These are phyloP conservation scores for Aspergillus niger DNA, from an alignment of 2,329 filamentous ascomycete species.

Conservation along the genomic window DNA sequence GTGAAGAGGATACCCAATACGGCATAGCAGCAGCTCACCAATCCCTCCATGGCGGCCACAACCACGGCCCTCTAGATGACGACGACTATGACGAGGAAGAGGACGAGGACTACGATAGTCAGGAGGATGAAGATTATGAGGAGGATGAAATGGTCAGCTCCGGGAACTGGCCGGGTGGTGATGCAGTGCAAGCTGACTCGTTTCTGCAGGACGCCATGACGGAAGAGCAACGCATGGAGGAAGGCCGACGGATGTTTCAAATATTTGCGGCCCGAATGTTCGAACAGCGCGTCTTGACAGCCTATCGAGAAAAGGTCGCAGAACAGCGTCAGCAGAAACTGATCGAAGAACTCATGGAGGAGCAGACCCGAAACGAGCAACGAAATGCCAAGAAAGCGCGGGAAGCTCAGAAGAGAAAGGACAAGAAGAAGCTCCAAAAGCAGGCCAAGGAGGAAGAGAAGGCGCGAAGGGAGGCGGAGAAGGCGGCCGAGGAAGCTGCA, in stretches of 20 bases:
- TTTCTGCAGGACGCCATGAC: conserved; percentile 82
- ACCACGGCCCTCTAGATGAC: conserved; percentile 74
- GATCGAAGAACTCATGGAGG: conserved; percentile 86
- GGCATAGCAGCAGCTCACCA: conserved; percentile 62
- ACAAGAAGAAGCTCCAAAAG: conserved; percentile 87
- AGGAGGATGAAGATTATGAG: conserved; percentile 66
- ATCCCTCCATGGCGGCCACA: conserved; percentile 68
- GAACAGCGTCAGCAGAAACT: conserved; percentile 88
- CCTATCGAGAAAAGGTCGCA: conserved; percentile 97
- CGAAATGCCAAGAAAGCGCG: conserved; percentile 90
- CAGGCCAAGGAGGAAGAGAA: conserved; percentile 88
- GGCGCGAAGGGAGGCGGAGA: conserved; percentile 82
- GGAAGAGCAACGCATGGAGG: conserved; percentile 98
- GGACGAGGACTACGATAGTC: conserved; percentile 65
- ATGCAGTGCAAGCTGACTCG: conserved; percentile 41
- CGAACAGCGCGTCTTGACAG: conserved; percentile 91
- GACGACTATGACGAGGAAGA: conserved; percentile 75
- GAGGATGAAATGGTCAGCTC: conserved; percentile 64
- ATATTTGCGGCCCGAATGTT: conserved; percentile 99
- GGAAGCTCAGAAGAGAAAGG: conserved; percentile 92
- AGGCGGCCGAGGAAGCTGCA: conserved; percentile 81
- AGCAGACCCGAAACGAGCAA: conserved; percentile 72
- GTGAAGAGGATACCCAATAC: conserved; percentile 84
- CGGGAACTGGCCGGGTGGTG: conserved; percentile 13
- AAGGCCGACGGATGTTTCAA: conserved; percentile 97